Evolutionary conservation across 1,139 yeast species (phyloP).

Genomic region (Geotrichum candidum): DNA sequence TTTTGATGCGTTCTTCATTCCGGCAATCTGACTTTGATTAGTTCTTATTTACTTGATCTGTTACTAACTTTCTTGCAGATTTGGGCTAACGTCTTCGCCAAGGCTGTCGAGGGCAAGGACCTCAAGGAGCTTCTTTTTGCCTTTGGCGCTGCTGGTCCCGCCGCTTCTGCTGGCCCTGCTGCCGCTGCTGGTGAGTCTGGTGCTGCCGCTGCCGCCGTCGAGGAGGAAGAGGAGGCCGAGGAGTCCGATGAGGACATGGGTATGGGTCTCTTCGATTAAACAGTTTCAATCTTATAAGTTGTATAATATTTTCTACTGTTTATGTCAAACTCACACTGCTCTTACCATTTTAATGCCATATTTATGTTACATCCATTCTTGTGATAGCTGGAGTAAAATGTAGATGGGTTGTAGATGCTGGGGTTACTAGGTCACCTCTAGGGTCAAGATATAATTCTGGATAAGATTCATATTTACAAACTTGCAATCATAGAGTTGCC

Average conservation of each 20-base stretch:
- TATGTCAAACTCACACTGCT: neutral
- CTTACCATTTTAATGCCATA: neutral
- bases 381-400: neutral
- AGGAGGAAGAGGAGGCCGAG: conserved; percentile 29
- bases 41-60: conserved; percentile 36
- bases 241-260: conserved; percentile 38
- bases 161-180: conserved; percentile 53
- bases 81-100: conserved; percentile 95
- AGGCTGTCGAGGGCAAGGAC: conserved; percentile 96
- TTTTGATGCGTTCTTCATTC: neutral
- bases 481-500: no score
- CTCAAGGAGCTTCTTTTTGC: conserved; percentile 84
- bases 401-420: neutral
- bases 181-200: conserved; percentile 56
- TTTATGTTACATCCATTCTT: neutral
- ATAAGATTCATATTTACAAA: neutral
- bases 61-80: conserved; percentile 51
- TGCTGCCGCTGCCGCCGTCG: conserved; percentile 52
- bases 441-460: neutral
- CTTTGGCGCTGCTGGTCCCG: conserved; percentile 66
- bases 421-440: neutral
- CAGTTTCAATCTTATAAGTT: conserved; percentile 1
- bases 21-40: neutral
- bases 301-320: neutral
- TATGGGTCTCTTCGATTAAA: conserved; percentile 38